Conservation (phyloP, 805 yeast species). For the Ogataea philodendri region DNA sequence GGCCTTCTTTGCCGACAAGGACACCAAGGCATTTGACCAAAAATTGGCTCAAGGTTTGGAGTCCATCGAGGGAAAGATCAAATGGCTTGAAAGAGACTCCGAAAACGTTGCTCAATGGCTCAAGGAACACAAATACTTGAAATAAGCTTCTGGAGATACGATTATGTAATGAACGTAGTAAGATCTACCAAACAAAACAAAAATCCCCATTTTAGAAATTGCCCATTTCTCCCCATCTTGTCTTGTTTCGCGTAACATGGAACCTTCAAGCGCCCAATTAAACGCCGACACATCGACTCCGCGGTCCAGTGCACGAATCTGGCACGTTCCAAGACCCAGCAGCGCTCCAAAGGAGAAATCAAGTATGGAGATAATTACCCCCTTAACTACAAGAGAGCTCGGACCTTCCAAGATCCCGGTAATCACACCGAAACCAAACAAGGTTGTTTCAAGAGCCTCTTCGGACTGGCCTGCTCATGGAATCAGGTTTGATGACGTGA, state of each 20-base stretch:
- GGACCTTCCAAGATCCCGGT: slow-evolving; percentile 10
- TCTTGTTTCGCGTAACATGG: too few relatives aligned
- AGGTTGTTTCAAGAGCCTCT: slow-evolving; percentile 16
- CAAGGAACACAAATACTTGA: slow-evolving; percentile 24
- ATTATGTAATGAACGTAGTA: slow-evolving; percentile 4
- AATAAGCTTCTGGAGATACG: slow-evolving; percentile 1
- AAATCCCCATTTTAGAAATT: too few relatives aligned
- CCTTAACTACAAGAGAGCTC: slow-evolving; percentile 8
- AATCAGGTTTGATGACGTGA: slow-evolving; percentile 12
- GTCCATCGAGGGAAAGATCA: slow-evolving; percentile 47
- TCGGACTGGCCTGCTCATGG: slow-evolving; percentile 12
- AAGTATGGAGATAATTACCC: slow-evolving; percentile 13
- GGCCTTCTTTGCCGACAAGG: slow-evolving; percentile 47
- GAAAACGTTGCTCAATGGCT: slow-evolving; percentile 48
- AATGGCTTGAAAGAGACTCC: slow-evolving; percentile 56
- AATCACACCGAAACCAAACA: slow-evolving; percentile 22
- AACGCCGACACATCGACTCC: slow-evolving; percentile 3
- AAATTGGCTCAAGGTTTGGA: slow-evolving; percentile 59
- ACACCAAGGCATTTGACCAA: slow-evolving; percentile 57
- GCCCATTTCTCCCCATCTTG: too few relatives aligned
- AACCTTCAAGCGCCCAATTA: too few relatives aligned
- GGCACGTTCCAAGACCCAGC: slow-evolving; percentile 2
- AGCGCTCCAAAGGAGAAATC: slow-evolving; percentile 3
- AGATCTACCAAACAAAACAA: too few relatives aligned
- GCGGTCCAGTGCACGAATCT: not conserved